Base-by-base conservation (phyloP, 768 basidiomycete species). In the Naematelia encephala region DNA sequence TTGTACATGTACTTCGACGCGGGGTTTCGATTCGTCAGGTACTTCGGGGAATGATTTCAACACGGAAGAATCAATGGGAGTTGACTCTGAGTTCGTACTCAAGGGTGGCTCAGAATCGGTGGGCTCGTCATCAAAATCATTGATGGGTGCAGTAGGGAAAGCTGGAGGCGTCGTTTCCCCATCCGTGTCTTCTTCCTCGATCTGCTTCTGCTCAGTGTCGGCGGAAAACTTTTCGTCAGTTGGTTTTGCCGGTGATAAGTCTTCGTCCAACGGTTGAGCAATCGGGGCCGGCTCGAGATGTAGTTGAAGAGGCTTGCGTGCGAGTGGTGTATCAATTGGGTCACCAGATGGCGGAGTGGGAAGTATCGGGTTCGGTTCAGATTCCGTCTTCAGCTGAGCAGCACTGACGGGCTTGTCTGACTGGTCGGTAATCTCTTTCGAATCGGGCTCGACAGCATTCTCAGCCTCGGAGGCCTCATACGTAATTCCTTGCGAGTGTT, bases 31-130 rank as follows among this genome's bases (percentile, higher is more conserved):
- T 30, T 69, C 69, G 47, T 70, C 69, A 29, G 72, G 72, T 4
- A 73, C 72, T 27, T 64, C 67, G 1, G 72, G 72, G 63, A 73
- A 73, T 2, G 59, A 56, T 25, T 65, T 64, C 29, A 70, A 29
- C 39, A 70, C 56, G 5, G 44, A 22, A 1, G 64, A 54, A 52
- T 73, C 71, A 21, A 73, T 52, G 13, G 71, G 71, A 4, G 71
- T 16, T 5, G 42, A 19, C 13, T 13, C 10, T 28, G 29, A 5
- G n/a, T 34, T 29, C 14, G 8, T 26, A 26, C 14, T 19, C 3
- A 10, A 21, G 11, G 23, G 11, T 11, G 23, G 50, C 13, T 29
- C 50, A 12, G 50, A 8, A 47, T 21, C 25, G 46, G 46, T 10
- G 8, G 25, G 19, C 25, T 26, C 46, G 19, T 47, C 46, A 26